Conservation (phyloP, 805 yeast species). For the Lachancea quebecensis region DNA sequence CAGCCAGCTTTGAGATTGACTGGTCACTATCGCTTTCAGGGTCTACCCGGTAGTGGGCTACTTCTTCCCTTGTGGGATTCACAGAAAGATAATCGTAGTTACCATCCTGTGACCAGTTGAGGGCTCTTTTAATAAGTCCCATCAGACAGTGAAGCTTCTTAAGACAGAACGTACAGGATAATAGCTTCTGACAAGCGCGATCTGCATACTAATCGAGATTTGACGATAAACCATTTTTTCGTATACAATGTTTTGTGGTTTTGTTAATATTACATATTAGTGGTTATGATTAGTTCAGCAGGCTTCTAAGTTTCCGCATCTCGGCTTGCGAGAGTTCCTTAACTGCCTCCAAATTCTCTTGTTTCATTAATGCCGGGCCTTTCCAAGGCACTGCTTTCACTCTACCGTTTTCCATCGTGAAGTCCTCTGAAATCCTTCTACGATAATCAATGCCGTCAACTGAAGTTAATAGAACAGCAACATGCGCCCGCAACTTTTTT, state of each 20-base stretch:
- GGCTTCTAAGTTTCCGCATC: slow-evolving; percentile 5
- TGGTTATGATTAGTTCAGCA: background rate
- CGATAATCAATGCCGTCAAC: slow-evolving; percentile 10
- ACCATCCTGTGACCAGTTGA: slow-evolving; percentile 28
- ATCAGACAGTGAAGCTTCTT: slow-evolving; percentile 8
- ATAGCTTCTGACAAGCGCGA: background rate
- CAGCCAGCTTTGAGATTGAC: slow-evolving; percentile 44
- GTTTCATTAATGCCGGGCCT: slow-evolving; percentile 26
- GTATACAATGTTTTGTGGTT: too few species aligned
- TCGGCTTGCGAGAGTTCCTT: slow-evolving; percentile 18
- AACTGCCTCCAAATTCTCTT: slow-evolving; percentile 29
- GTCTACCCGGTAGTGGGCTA: slow-evolving; percentile 55
- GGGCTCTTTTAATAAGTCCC: slow-evolving; percentile 30
- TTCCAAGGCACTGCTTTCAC: slow-evolving; percentile 24
- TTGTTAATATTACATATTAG: background rate
- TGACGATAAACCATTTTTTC: background rate
- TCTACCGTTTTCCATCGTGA: slow-evolving; percentile 22
- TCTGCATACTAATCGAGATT: background rate
- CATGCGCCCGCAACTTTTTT: slow-evolving; percentile 10
- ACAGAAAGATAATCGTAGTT: slow-evolving; percentile 44
- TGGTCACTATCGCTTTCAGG: slow-evolving; percentile 44
- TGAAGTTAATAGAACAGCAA: slow-evolving; percentile 6
- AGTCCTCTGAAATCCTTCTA: slow-evolving; percentile 21
- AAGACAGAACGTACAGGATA: too few species aligned
- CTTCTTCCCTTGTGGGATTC: slow-evolving; percentile 76